A percentile compares a stretch with the other conserved stretches of the same genome.
phyloP scores from a whole-genome alignment of 2,329 filamentous ascomycete genomes.

The Botrytis paeoniae region DNA sequence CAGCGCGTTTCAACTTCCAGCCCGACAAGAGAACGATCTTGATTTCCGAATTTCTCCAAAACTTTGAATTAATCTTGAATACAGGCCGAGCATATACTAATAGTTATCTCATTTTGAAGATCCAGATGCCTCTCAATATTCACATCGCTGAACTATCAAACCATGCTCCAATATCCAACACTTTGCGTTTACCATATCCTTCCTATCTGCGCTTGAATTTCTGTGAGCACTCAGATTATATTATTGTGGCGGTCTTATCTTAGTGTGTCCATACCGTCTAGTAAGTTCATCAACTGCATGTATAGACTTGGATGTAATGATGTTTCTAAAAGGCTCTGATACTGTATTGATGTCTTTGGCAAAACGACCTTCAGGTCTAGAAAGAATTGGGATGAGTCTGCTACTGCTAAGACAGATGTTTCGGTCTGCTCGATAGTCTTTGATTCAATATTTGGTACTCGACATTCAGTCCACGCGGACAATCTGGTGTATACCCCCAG shows the following conservation, averaged over 20 bases:
- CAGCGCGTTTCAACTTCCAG: neutral
- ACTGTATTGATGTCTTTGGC: neutral
- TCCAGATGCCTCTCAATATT: neutral
- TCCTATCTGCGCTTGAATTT: neutral
- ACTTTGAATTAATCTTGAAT: neutral
- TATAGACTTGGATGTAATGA: neutral
- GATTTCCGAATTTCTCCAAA: neutral
- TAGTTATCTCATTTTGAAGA: neutral
- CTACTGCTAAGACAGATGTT: neutral
- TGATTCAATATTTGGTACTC: neutral
- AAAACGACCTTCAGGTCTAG: neutral
- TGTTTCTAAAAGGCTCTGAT: accelerated
- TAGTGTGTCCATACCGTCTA: neutral
- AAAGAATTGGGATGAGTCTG: neutral
- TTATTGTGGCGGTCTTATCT: neutral
- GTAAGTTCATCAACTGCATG: neutral
- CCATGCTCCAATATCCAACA: neutral
- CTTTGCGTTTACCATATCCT: neutral
- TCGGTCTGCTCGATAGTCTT: neutral
- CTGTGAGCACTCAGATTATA: neutral
- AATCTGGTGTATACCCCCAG: neutral
- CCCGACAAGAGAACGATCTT: neutral
- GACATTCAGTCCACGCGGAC: neutral
- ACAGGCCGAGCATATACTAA: neutral
- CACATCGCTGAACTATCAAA: neutral